These are phyloP conservation scores for Pezicula radicicola DNA, from an alignment of 2,329 filamentous ascomycete genomes.

Conservation along the genomic window DNA sequence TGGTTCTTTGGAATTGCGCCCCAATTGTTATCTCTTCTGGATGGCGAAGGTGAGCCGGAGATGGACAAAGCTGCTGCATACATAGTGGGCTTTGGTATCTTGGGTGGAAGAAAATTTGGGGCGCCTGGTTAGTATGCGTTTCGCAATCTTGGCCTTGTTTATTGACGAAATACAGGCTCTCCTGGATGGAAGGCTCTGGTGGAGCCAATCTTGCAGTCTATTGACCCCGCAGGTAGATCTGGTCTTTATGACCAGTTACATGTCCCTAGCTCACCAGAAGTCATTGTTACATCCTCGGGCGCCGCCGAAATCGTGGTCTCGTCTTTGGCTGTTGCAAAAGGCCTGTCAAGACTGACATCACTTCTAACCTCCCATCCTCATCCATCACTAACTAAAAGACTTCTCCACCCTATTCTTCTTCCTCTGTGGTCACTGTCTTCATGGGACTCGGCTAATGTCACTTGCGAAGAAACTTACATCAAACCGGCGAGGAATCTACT, in stretches of 20 bases:
- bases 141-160: constrained; percentile 2
- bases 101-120: constrained; percentile 61
- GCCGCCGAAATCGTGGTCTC: constrained; percentile 31
- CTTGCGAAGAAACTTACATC: constrained; percentile 37
- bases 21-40: constrained; percentile 59
- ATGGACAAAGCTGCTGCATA: constrained; percentile 57
- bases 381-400: constrained; percentile 59
- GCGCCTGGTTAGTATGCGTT: constrained; percentile 50
- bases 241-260: background rate
- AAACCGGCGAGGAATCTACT: constrained; percentile 48
- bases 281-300: constrained; percentile 8
- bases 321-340: constrained; percentile 42
- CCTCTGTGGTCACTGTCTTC: constrained; percentile 62
- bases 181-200: constrained; percentile 63
- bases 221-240: constrained; percentile 40
- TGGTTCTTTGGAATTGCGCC: constrained; percentile 61
- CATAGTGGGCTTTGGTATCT: constrained; percentile 63
- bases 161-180: constrained; percentile 35
- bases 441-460: constrained; percentile 37
- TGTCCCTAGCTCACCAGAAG: background rate
- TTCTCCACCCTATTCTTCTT: constrained; percentile 55
- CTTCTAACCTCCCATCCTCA: constrained; percentile 64
- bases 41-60: constrained; percentile 56
- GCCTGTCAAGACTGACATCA: constrained; percentile 52
- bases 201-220: constrained; percentile 49